These are phyloP conservation scores for Ustilago tritici DNA, from an alignment of 1,284 basidiomycete genomes.

Conservation along the genomic window DNA sequence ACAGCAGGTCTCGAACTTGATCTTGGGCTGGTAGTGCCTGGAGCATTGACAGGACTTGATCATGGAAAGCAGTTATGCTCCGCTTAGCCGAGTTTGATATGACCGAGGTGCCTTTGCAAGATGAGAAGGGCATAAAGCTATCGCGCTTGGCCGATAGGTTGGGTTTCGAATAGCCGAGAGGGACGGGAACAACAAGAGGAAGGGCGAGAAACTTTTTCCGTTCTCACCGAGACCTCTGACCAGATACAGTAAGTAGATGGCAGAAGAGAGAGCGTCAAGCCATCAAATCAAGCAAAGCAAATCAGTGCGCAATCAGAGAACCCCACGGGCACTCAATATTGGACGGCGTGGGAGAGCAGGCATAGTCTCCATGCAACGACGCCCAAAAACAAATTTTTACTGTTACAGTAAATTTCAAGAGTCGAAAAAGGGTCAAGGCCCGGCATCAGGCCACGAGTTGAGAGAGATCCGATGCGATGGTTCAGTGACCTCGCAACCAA, in stretches of 20 bases:
- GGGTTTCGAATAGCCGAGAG: not conserved
- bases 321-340: slow-evolving; percentile 17
- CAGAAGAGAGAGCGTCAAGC: not conserved
- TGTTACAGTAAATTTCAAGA: not conserved
- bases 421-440: not conserved
- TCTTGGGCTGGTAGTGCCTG: too few relatives aligned
- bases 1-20: too few relatives aligned
- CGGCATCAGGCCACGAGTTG: too few relatives aligned
- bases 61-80: not conserved
- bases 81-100: not conserved
- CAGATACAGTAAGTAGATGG: not conserved
- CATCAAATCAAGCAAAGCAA: not conserved
- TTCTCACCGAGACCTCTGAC: not conserved
- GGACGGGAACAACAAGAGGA: not conserved
- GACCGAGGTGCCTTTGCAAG: not conserved
- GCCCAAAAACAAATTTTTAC: not conserved
- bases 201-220: not conserved
- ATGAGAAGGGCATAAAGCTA: not conserved
- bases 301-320: not conserved
- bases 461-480: too few relatives aligned
- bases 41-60: too few relatives aligned
- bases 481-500: too few relatives aligned
- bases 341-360: slow-evolving; percentile 13
- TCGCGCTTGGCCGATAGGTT: not conserved
- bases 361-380: not conserved